phyloP scores from a whole-genome alignment of 202 grass and related monocot species.

The Brachypodium distachyon region DNA sequence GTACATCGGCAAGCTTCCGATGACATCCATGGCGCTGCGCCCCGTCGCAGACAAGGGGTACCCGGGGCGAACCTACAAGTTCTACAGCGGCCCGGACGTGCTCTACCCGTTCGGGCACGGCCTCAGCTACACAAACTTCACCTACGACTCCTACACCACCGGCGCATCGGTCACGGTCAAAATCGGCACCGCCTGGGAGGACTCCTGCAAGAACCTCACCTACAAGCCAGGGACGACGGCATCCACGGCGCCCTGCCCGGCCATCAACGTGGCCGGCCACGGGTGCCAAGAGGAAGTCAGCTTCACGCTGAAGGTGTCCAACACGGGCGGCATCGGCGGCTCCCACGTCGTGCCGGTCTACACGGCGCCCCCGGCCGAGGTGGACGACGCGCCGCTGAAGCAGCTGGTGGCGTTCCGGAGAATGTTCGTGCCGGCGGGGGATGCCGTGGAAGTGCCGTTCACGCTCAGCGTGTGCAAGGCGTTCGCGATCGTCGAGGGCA shows the following conservation, averaged over 20 bases:
- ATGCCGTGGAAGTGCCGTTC: slow-evolving; percentile 19
- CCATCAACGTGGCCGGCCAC: slow-evolving; percentile 8
- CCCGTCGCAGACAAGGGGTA: slow-evolving; percentile 31
- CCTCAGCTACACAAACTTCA: slow-evolving; percentile 58
- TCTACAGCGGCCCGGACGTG: slow-evolving; percentile 37
- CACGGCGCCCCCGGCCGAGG: slow-evolving; percentile 42
- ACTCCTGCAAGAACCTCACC: slow-evolving; percentile 44
- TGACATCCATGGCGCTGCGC: slow-evolving; percentile 61
- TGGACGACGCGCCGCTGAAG: slow-evolving; percentile 46
- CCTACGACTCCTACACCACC: slow-evolving; percentile 11
- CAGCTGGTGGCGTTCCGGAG: slow-evolving; percentile 50
- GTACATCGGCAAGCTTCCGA: slow-evolving; percentile 39
- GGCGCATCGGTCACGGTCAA: not conserved
- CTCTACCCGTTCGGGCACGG: slow-evolving; percentile 67
- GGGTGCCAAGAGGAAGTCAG: slow-evolving; percentile 22
- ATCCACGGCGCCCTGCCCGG: slow-evolving; percentile 8
- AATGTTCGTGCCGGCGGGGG: slow-evolving; percentile 25
- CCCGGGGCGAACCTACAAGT: slow-evolving; percentile 68
- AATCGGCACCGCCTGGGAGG: not conserved
- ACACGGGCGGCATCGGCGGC: slow-evolving; percentile 29
- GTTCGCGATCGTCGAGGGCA: slow-evolving; percentile 49
- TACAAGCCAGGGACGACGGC: not conserved
- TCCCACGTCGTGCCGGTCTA: slow-evolving; percentile 40
- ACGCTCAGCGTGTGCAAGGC: slow-evolving; percentile 38
- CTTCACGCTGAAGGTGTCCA: slow-evolving; percentile 28